phyloP scores from a whole-genome alignment of 495 filamentous ascomycete genomes.

The Aspergillus saccharolyticus region DNA sequence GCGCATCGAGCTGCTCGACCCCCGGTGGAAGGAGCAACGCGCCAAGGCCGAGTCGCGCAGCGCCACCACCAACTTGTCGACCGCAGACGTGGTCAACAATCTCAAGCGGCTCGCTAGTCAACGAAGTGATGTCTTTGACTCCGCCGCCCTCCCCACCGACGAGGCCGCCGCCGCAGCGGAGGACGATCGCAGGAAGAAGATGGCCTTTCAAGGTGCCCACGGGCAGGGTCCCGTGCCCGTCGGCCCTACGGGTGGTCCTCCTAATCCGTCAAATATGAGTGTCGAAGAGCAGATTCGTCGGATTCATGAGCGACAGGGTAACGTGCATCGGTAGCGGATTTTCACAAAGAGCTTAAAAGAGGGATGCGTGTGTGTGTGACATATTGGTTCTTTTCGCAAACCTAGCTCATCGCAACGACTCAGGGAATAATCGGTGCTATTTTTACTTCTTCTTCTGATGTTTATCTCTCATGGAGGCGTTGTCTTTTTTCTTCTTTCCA shows the following conservation, averaged over 20 bases:
- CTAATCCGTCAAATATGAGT: slow-evolving; percentile 41
- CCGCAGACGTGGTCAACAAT: slow-evolving; percentile 84
- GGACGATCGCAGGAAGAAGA: slow-evolving; percentile 70
- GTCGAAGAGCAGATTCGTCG: slow-evolving; percentile 48
- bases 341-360: no score
- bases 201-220: slow-evolving; percentile 40
- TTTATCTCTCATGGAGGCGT: background rate
- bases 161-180: slow-evolving; percentile 39
- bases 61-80: slow-evolving; percentile 82
- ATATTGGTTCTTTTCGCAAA: no score
- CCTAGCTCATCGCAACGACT: no score
- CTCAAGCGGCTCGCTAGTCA: slow-evolving; percentile 95
- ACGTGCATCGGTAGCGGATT: background rate
- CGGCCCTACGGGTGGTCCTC: slow-evolving; percentile 25
- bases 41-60: slow-evolving; percentile 79
- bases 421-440: background rate
- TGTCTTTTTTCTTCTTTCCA: background rate
- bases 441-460: background rate
- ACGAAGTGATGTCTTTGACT: slow-evolving; percentile 86
- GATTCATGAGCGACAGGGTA: slow-evolving; percentile 36
- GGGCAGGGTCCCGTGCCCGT: slow-evolving; percentile 23
- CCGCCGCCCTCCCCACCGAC: slow-evolving; percentile 21
- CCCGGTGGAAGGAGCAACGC: slow-evolving; percentile 92
- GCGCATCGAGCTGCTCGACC: slow-evolving; percentile 92
- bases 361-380: no score